Evolutionary conservation across 805 yeast genomes (phyloP), one percentile per base, ranked within the genome.

Genomic region (Barnettozyma wickerhamii): DNA sequence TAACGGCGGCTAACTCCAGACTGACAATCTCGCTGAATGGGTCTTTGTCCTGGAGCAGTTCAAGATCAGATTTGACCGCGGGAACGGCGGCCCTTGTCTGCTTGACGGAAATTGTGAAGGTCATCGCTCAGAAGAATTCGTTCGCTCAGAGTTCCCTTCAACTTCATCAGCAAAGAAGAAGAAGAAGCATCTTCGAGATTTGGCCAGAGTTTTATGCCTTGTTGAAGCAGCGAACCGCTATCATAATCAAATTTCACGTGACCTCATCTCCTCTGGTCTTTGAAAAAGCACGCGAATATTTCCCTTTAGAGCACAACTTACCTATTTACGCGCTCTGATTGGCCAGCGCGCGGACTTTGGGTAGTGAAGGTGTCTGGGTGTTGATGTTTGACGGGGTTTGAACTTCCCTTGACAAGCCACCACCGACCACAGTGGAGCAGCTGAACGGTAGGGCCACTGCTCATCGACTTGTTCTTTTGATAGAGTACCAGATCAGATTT

Each of bases 11-110:
- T 21, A 29, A 28, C 7, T 35, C 33, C 15, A 41, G 18, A 17
- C 34, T 29, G 23, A 38, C 23, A 10, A 42, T 38, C 24, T 38
- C 40, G 19, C 19, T 27, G 29, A 42, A 42, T 27, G 46, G 42
- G 17, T 42, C 46, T 18, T 28, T 40, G 30, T 36, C 39, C 28
- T 38, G 42, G 4, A 42, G 26, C 13, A 42, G 38, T 31, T 42
- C 40, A 28, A 42, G 20, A 20, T 42, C 46, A 13, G 35, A 26
- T 12, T 23, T n/a, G 19, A 42, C 38, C 14, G 32, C 19, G 7
- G 40, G 23, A 23, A 23, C 42, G 19, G 34, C 28, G 3, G 42
- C 19, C 21, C 46, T 34, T 10, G 42, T 31, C 23, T 40, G 34
- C 31, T 42, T 42, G 17, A 42, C 32, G 27, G 19, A 33, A 24